Percentiles rank a stretch among this genome's conserved stretches.
Conservation (phyloP, 106 monocot species). For the Platanthera guangdongensis region DNA sequence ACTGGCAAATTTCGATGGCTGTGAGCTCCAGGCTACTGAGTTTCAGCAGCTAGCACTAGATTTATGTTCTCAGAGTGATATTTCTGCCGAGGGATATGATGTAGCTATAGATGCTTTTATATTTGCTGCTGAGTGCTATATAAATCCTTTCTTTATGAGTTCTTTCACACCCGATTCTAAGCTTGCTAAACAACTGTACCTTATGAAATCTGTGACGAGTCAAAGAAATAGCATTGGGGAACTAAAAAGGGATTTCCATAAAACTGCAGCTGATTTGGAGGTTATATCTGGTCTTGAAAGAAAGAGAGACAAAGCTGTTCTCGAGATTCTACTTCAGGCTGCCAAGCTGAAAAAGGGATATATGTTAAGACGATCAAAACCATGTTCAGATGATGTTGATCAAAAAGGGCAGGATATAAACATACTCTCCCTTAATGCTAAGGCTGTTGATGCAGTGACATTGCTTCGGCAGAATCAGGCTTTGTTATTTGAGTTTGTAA, state of each 20-base stretch:
- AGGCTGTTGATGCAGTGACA: constrained; percentile 81
- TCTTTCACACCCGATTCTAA: constrained; percentile 42
- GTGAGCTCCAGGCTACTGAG: constrained; percentile 63
- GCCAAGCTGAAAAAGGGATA: constrained; percentile 57
- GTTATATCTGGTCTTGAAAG: constrained; percentile 51
- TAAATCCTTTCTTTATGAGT: constrained; percentile 84
- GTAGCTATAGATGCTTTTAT: constrained; percentile 91
- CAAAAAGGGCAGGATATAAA: constrained; percentile 16
- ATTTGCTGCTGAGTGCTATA: constrained; percentile 88
- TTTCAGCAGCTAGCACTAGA: constrained; percentile 65
- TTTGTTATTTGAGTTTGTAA: constrained; percentile 65
- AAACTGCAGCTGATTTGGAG: constrained; percentile 28
- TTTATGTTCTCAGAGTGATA: constrained; percentile 50
- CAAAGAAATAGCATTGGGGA: constrained; percentile 27
- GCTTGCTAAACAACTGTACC: constrained; percentile 30
- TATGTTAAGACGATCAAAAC: constrained; percentile 16
- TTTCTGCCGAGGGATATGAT: constrained; percentile 57
- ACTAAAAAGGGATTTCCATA: constrained; percentile 25
- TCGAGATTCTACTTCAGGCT: constrained; percentile 81
- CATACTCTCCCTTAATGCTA: constrained; percentile 27
- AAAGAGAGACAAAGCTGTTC: constrained; percentile 75
- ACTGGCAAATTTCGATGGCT: constrained; percentile 58
- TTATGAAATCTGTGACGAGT: constrained; percentile 21
- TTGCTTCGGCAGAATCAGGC: constrained; percentile 80
- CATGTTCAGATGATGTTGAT: constrained; percentile 18